Conservation (phyloP, 148 eudicot genomes). For the Camellia granthamiana region DNA sequence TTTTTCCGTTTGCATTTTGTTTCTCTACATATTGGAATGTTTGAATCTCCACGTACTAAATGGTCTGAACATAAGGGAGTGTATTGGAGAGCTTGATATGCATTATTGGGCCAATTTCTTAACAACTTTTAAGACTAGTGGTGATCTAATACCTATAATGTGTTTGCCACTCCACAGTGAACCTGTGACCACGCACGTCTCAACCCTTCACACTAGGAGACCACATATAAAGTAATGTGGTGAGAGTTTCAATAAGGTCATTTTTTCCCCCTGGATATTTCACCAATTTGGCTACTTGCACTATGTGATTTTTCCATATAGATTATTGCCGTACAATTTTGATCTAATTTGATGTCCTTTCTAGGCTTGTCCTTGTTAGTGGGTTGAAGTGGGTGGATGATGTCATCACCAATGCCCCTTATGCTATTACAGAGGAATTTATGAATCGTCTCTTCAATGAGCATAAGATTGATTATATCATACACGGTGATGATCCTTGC, state of each 20-base stretch:
- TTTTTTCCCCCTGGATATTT: background rate
- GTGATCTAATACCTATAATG: no score
- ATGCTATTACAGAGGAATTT: slow-evolving; percentile 87
- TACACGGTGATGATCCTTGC: slow-evolving; percentile 98
- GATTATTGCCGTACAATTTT: background rate
- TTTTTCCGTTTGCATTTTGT: no score
- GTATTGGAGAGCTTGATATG: no score
- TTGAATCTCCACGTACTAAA: no score
- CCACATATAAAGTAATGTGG: background rate
- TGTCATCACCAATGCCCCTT: slow-evolving; percentile 86
- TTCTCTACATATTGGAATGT: no score
- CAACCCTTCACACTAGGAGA: no score
- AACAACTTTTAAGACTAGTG: no score
- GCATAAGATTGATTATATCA: slow-evolving; percentile 82
- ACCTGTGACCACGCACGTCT: no score
- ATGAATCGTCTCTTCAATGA: slow-evolving; percentile 88
- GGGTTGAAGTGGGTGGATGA: slow-evolving; percentile 99
- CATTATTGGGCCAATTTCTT: no score
- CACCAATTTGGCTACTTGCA: background rate
- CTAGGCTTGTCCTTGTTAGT: slow-evolving; percentile 84
- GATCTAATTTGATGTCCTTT: slow-evolving; percentile 14
- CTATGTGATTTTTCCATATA: slow-evolving; percentile 2
- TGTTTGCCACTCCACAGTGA: no score
- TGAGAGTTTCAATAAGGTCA: background rate
- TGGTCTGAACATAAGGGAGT: no score